These are phyloP conservation scores for Butyriboletus loyo DNA, from an alignment of 768 basidiomycete genomes.

Conservation along the genomic window DNA sequence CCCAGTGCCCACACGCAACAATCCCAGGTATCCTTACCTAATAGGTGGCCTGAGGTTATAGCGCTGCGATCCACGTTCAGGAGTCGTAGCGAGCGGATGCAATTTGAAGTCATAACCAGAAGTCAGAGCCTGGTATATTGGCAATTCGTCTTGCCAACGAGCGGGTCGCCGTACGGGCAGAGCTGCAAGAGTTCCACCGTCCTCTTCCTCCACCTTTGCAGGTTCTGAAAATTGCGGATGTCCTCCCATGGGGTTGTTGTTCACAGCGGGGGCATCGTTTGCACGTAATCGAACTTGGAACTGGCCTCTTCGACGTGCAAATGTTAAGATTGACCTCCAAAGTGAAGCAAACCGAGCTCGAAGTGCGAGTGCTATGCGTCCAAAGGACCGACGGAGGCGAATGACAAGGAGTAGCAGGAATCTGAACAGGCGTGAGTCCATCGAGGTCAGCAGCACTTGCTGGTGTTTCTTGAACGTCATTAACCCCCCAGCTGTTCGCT, in stretches of 20 bases:
- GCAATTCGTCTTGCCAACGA: neutral
- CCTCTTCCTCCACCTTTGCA: neutral
- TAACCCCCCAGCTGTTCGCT: no score
- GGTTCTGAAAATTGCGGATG: neutral
- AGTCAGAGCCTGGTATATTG: neutral
- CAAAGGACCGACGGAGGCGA: neutral
- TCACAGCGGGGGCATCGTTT: neutral
- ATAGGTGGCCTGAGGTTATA: neutral
- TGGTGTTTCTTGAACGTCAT: no score
- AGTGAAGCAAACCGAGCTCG: neutral
- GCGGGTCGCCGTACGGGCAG: no score
- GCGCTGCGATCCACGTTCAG: neutral
- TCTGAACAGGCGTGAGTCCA: neutral
- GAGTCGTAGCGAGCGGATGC: neutral
- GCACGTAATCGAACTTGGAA: neutral
- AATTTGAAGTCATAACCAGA: neutral
- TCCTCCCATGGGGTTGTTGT: neutral
- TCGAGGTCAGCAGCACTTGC: neutral
- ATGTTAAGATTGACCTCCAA: neutral
- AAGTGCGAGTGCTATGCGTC: neutral
- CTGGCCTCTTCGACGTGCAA: neutral
- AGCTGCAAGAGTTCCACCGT: neutral
- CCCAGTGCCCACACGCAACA: neutral
- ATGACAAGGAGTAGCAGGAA: neutral
- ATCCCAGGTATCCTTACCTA: neutral